Conservation (phyloP, 2,329 filamentous ascomycete genomes). For the Fusarium domesticum region DNA sequence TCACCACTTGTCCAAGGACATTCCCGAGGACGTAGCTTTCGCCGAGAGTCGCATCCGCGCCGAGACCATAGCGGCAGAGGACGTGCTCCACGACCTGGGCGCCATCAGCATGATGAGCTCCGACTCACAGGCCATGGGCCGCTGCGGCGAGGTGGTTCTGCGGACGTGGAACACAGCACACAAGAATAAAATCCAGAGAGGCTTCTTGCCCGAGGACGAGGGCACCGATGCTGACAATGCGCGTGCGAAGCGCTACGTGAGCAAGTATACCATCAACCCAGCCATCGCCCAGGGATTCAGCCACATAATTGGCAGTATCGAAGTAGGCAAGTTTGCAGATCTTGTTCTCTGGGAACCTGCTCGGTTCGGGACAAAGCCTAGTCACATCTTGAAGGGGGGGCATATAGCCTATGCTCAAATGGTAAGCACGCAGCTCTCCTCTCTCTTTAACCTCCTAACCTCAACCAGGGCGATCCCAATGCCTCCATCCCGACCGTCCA, state of each 20-base stretch:
- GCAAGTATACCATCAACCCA: slow-evolving; percentile 95
- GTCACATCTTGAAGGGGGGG: slow-evolving; percentile 79
- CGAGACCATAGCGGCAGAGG: slow-evolving; percentile 94
- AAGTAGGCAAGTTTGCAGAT: slow-evolving; percentile 87
- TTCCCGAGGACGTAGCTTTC: slow-evolving; percentile 93
- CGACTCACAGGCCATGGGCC: slow-evolving; percentile 95
- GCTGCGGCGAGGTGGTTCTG: slow-evolving; percentile 88
- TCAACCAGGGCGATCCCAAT: slow-evolving; percentile 67
- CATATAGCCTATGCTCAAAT: slow-evolving; percentile 81
- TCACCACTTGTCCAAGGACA: slow-evolving; percentile 88
- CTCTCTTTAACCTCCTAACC: neutral
- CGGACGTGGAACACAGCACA: slow-evolving; percentile 97
- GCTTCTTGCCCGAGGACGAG: slow-evolving; percentile 71
- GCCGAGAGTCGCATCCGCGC: slow-evolving; percentile 91
- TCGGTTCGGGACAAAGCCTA: slow-evolving; percentile 85
- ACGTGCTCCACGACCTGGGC: slow-evolving; percentile 90
- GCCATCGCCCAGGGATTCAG: slow-evolving; percentile 87
- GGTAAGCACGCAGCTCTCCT: slow-evolving; percentile 48
- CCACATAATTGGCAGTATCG: slow-evolving; percentile 81
- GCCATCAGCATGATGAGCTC: slow-evolving; percentile 98
- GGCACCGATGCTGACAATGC: slow-evolving; percentile 83
- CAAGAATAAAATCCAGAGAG: slow-evolving; percentile 90
- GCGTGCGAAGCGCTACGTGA: slow-evolving; percentile 86
- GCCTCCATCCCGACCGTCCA: slow-evolving; percentile 85
- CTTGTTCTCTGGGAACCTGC: slow-evolving; percentile 82